Evolutionary conservation across 1,139 yeast genomes (phyloP), one percentile per base, ranked within the genome.

Genomic region (Zygosaccharomyces pseudobailii): DNA sequence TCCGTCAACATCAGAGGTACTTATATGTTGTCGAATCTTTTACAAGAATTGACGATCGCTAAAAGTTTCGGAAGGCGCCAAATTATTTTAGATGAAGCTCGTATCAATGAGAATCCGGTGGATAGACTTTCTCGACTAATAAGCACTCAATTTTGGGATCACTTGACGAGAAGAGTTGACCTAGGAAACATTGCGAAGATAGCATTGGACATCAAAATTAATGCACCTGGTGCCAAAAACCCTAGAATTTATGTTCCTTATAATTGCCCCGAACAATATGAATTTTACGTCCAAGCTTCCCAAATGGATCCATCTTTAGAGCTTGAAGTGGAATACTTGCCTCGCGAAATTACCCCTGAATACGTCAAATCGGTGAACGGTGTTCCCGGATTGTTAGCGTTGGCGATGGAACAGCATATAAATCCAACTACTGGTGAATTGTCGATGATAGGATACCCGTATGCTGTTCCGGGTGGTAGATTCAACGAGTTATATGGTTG

Each of bases 401-500:
- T 92, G 42, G 95, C 92, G 3, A 79, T 88, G 72, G 71, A 68
- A 49, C 61, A 64, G 37, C 66, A 75, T n/a, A 59, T 70, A 22
- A 75, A 80, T 54, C 80, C 83, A 2, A 62, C 66, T n/a, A 68
- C 73, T 1, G 79, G 78, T 51, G 71, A 72, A 45, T 58, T 57
- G 37, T 73, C 76, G 20, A 66, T 87, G 43, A 71, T 77, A 37
- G 87, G 88, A 28, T 83, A 79, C 60, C 96, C 96, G 0, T 92
- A 90, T 65, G 87, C 88, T 21, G 98, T 92, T 8, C 98, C 98
- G 0, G 98, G 98, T 13, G 98, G 98, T 20, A 73, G 98, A 53
- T 92, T 92, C 68, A 94, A 94, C 67, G 98, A 92, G 68, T 76
- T 89, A 47, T 92, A 92, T 61, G 98, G 98, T 6, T 92, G 98